These are phyloP conservation scores for Phytophthora niederhauseri DNA, from an alignment of 352 stramenopile species.

Conservation along the genomic window DNA sequence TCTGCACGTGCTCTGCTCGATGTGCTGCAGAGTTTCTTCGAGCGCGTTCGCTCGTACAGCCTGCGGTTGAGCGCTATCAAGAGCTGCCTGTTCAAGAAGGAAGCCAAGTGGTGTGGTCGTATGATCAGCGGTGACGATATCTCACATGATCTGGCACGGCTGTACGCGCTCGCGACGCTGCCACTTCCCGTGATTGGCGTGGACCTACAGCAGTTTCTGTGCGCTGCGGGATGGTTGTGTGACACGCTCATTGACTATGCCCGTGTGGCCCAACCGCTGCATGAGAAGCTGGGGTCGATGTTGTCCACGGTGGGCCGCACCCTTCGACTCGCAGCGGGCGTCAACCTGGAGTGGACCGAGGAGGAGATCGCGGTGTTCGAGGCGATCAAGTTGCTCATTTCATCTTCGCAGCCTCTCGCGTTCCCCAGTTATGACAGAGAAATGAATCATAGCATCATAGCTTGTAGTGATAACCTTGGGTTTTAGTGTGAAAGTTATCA, in stretches of 20 bases:
- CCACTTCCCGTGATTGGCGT: not conserved
- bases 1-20: not conserved
- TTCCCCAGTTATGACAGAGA: not conserved
- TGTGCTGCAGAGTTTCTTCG: not conserved
- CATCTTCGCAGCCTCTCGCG: not conserved
- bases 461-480: too few relatives aligned
- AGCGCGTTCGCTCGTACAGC: not conserved
- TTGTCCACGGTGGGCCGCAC: not conserved
- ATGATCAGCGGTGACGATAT: not conserved
- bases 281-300: not conserved
- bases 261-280: not conserved
- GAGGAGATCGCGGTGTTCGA: not conserved
- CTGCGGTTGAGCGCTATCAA: not conserved
- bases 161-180: not conserved
- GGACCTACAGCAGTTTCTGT: not conserved
- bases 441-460: too few relatives aligned
- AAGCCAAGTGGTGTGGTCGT: not conserved
- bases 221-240: too few relatives aligned
- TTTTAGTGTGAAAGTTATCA: too few relatives aligned
- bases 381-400: not conserved
- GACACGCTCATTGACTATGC: not conserved
- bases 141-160: not conserved
- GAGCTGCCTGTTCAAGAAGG: not conserved
- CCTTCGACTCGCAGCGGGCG: not conserved
- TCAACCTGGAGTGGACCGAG: constrained; percentile 1